These are phyloP conservation scores for Thermomucor indicae-seudaticae DNA, from an alignment of 371 early-diverging fungal species.

Conservation along the genomic window DNA sequence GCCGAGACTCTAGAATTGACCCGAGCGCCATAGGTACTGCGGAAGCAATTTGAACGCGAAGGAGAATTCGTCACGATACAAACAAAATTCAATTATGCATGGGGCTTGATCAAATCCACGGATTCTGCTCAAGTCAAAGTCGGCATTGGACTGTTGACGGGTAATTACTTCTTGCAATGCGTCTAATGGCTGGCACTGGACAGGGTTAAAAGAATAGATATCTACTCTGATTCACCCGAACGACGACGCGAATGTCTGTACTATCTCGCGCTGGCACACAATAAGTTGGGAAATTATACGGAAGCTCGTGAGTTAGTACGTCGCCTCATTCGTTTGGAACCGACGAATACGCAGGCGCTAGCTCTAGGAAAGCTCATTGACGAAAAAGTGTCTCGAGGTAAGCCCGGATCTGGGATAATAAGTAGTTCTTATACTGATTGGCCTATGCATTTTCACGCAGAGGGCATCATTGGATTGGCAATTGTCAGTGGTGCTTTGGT, in stretches of 20 bases:
- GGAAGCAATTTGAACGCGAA: slow-evolving; percentile 70
- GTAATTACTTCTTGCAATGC: no score
- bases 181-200: neutral
- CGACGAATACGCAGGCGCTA: slow-evolving; percentile 79
- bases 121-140: slow-evolving; percentile 60
- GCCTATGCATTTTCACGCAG: slow-evolving; percentile 30
- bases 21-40: slow-evolving; percentile 50
- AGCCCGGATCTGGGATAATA: neutral
- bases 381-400: slow-evolving; percentile 77
- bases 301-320: slow-evolving; percentile 79
- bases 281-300: slow-evolving; percentile 81
- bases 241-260: slow-evolving; percentile 93
- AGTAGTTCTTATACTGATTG: neutral
- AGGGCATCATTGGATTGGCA: slow-evolving; percentile 88
- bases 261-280: slow-evolving; percentile 89
- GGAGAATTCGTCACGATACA: slow-evolving; percentile 68
- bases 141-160: slow-evolving; percentile 78
- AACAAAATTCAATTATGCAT: slow-evolving; percentile 95
- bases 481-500: slow-evolving; percentile 82
- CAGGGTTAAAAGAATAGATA: slow-evolving; percentile 50
- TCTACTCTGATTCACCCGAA: slow-evolving; percentile 77
- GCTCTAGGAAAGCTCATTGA: slow-evolving; percentile 77
- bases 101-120: slow-evolving; percentile 82
- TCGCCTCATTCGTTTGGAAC: slow-evolving; percentile 77
- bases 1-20: neutral